Conservation (phyloP, 208 protist species). For the Wallacemonas collosoma region DNA sequence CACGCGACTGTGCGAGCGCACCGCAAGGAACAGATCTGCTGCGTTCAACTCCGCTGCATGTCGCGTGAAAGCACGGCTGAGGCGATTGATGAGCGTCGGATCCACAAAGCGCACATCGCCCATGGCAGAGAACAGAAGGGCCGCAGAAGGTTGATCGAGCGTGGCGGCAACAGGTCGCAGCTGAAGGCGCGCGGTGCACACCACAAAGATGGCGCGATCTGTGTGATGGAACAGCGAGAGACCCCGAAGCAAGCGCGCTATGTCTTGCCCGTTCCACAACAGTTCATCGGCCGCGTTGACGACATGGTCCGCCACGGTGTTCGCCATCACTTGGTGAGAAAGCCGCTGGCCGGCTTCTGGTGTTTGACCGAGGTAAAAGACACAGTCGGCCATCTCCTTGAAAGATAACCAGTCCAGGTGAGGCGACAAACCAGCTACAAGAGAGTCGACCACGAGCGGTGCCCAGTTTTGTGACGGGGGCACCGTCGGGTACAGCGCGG, state of each 20-base stretch:
- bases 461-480: conserved; percentile 3
- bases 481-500: conserved; percentile 5
- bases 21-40: conserved; percentile 59
- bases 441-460: conserved; percentile 21
- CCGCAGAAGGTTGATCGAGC: conserved; percentile 50
- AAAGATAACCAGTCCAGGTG: conserved; percentile 49
- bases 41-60: conserved; percentile 46
- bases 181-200: conserved; percentile 51
- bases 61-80: conserved; percentile 33
- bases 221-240: conserved; percentile 80
- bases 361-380: conserved; percentile 65
- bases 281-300: conserved; percentile 66
- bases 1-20: conserved; percentile 69
- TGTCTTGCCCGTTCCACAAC: conserved; percentile 61
- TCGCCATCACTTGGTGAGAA: conserved; percentile 70
- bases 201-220: conserved; percentile 76
- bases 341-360: conserved; percentile 59
- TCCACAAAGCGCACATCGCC: conserved; percentile 76
- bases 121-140: conserved; percentile 63
- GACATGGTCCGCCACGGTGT: conserved; percentile 66
- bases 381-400: conserved; percentile 44
- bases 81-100: conserved; percentile 58
- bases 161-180: conserved; percentile 46
- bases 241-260: conserved; percentile 68
- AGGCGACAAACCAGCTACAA: conserved; percentile 45